A percentile compares a stretch with the other conserved stretches of the same genome.
These are phyloP conservation scores for Carallia brachiata DNA, from an alignment of 345 rosid species.

Conservation along the genomic window DNA sequence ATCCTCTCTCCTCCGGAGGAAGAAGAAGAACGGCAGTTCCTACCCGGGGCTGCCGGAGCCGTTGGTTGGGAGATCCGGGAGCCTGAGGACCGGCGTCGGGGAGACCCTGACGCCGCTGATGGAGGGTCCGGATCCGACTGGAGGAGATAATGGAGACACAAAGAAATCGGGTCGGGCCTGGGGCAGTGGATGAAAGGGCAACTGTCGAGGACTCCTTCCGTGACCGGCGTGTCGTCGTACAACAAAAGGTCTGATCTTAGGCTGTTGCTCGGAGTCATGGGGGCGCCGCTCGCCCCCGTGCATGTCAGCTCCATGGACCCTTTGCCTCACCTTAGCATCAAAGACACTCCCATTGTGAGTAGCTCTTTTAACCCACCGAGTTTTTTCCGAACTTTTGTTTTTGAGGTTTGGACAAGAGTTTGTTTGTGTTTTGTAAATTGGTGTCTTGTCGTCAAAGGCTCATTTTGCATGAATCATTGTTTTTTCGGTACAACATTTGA, in stretches of 20 bases:
- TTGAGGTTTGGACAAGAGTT: too few relatives aligned
- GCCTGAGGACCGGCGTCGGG: slow-evolving; percentile 56
- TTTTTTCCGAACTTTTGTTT: neutral
- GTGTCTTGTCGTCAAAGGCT: neutral
- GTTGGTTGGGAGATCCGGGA: slow-evolving; percentile 68
- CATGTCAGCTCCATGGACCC: slow-evolving; percentile 48
- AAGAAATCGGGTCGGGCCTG: slow-evolving; percentile 56
- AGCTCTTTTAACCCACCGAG: neutral
- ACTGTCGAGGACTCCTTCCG: slow-evolving; percentile 32
- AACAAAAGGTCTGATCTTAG: slow-evolving; percentile 45
- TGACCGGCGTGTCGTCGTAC: slow-evolving; percentile 21
- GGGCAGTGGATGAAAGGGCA: slow-evolving; percentile 48
- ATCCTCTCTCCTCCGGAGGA: slow-evolving; percentile 46
- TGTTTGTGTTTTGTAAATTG: too few relatives aligned
- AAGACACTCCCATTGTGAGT: slow-evolving; percentile 72
- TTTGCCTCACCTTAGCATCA: slow-evolving; percentile 51
- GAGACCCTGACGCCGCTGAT: slow-evolving; percentile 61
- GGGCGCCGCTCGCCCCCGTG: slow-evolving; percentile 52
- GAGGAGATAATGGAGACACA: slow-evolving; percentile 45
- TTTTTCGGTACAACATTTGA: neutral
- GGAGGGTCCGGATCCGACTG: slow-evolving; percentile 97
- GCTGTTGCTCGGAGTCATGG: slow-evolving; percentile 45
- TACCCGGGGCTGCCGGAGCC: slow-evolving; percentile 44
- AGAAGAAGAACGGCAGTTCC: slow-evolving; percentile 29
- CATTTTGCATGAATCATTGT: too few relatives aligned